Evolutionary conservation across 2,329 filamentous ascomycete genomes (phyloP), one percentile per base, ranked within the genome.

Genomic region (Ophiostoma perfectum): DNA sequence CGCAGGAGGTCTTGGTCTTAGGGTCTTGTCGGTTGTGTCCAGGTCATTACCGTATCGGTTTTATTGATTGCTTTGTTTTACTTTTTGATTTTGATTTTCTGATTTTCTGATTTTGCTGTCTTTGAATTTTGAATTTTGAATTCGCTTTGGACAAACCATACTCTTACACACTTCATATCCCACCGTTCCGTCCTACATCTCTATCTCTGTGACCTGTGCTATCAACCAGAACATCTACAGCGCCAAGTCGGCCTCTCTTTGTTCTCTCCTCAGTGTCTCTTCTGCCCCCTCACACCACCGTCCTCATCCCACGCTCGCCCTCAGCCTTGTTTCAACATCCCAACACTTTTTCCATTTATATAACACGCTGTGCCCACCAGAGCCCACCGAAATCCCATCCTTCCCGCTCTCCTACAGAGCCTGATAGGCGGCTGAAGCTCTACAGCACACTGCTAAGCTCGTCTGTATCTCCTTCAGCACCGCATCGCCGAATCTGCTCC

Each of bases 401-500:
- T 38, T 60, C 55, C 55, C 55, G 55, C 55, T 27, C 27, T 27
- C 27, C 27, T 27, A 27, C 27, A 27, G 27, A 27, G 27, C 27
- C 27, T 27, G 27, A 27, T 27, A 27, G 27, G 27, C 27, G 27
- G 42, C 42, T 44, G 6, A 44, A 44, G 42, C 42, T 44, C 11
- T 6, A 44, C 42, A 44, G 42, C 42, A 7, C 42, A 12, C 42
- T 44, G 42, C 27, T 27, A 27, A 27, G 27, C 27, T 27, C 27
- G 49, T 9, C n/a, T 27, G n/a, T 27, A 55, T 9, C 49, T 55
- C 49, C n/a, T 18, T 55, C 49, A 27, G 49, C 49, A 55, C 55
- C 55, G 55, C 55, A 60, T 60, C 55, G 55, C 55, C 55, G 55
- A 60, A 38, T 60, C 55, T 38, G 27, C 18, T 60, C 55, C 55